Evolutionary conservation across 306 rosid genomes (phyloP), one percentile per base, ranked within the genome.

Genomic region (Styphnolobium japonicum): DNA sequence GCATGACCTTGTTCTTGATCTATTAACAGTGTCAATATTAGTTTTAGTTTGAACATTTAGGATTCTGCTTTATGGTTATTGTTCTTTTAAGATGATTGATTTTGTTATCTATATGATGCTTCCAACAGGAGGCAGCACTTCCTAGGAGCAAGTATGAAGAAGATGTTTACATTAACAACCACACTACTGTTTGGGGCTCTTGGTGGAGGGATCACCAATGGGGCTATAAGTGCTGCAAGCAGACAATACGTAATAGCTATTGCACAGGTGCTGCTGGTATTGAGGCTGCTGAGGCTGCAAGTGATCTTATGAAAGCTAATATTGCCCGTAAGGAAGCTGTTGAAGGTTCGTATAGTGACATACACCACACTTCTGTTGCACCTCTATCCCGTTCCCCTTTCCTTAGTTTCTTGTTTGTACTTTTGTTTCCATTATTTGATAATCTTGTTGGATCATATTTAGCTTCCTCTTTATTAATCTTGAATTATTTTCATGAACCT

Each of bases 181-280:
- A 91, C 80, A 89, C 88, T 0, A 76, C 88, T 67, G 90, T 89
- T 31, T 87, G 93, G 93, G 93, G 92, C 10, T 91, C 97, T 7
- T 91, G 93, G 93, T 91, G 93, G 96, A 87, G 75, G 83, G 96
- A 86, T 86, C 88, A 91, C 57, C 93, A 91, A 10, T 91, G 97
- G 97, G 97, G 97, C 18, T 91, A 71, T 36, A 87, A 84, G 79
- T 89, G 96, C 82, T 92, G 97, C 63, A 89, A 86, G 69, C 91
- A 89, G 63, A 85, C 79, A 19, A 81, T 85, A 12, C 76, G 81
- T 2, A 89, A 89, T 51, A 87, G 89, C 84, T 85, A 89, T 72
- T 89, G 93, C 82, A 87, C 91, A 2, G 89, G 89, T 39, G 84
- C 80, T 27, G 87, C 89, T 71, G 91, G 89, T 81, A 87, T 89